Conservation (phyloP, 805 yeast species). For the Lipomyces orientalis region DNA sequence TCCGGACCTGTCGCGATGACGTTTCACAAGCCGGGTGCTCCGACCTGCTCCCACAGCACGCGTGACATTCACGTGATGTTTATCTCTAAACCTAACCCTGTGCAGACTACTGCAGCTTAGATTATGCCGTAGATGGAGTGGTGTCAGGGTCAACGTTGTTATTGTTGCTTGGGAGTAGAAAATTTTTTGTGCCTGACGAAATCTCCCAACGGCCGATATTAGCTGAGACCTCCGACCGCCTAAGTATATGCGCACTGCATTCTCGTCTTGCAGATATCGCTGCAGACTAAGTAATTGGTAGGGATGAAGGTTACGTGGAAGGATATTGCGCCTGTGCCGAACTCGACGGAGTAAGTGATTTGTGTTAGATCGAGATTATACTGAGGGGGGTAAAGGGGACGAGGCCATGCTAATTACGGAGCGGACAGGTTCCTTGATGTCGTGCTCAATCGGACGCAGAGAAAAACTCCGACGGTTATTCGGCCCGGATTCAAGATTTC, state of each 20-base stretch:
- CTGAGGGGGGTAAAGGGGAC: not conserved
- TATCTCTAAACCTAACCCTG: not conserved
- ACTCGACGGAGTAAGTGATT: conserved; percentile 66
- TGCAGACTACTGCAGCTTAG: not conserved
- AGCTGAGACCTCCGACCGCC: no score
- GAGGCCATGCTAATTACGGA: not conserved
- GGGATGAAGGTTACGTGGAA: conserved; percentile 97
- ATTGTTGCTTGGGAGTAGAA: not conserved
- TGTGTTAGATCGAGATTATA: not conserved
- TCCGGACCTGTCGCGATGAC: no score
- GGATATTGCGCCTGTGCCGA: conserved; percentile 95
- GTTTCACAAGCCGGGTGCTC: not conserved
- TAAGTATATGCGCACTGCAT: no score
- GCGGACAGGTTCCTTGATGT: conserved; percentile 73
- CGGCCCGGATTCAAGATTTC: conserved; percentile 95
- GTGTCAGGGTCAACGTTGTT: no score
- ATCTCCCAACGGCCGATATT: not conserved
- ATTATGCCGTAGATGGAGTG: no score
- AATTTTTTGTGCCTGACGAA: not conserved
- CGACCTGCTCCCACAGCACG: not conserved
- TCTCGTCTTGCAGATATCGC: not conserved
- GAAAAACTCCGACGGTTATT: conserved; percentile 98
- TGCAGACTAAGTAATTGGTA: not conserved
- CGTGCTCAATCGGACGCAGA: conserved; percentile 94
- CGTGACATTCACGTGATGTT: not conserved